A percentile compares a stretch with the other conserved stretches of the same genome.
These are phyloP conservation scores for Scutellaria galericulata DNA, from an alignment of 257 asterid genomes.

Conservation along the genomic window DNA sequence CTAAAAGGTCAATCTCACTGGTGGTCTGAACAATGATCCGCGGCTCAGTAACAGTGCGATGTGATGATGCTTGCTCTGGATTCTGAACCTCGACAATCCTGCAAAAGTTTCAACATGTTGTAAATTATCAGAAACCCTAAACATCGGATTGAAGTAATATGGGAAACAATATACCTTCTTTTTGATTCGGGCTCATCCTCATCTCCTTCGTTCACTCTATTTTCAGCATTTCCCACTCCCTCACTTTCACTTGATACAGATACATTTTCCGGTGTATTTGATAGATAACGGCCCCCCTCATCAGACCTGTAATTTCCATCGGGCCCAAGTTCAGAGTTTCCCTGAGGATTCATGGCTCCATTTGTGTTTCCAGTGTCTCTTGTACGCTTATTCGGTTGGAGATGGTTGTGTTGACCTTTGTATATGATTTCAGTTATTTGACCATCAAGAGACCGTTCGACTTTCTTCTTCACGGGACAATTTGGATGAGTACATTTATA, in stretches of 20 bases:
- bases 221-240: conserved; percentile 47
- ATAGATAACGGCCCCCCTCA: conserved; percentile 44
- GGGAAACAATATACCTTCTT: conserved; percentile 57
- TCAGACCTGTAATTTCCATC: conserved; percentile 49
- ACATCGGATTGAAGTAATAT: neutral
- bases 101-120: conserved; percentile 27
- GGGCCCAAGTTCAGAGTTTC: conserved; percentile 41
- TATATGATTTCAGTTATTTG: conserved; percentile 75
- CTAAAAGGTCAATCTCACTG: conserved; percentile 91
- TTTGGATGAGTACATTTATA: conserved; percentile 69
- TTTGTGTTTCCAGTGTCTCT: conserved; percentile 47
- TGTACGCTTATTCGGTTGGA: conserved; percentile 45
- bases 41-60: conserved; percentile 90
- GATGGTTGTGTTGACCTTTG: conserved; percentile 84
- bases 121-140: neutral
- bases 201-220: conserved; percentile 38
- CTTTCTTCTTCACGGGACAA: conserved; percentile 83
- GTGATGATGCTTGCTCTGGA: conserved; percentile 68
- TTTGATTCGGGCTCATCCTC: conserved; percentile 81
- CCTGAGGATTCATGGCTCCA: conserved; percentile 36
- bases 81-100: conserved; percentile 67
- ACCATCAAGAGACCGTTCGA: conserved; percentile 67
- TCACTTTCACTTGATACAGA: conserved; percentile 80
- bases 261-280: conserved; percentile 53
- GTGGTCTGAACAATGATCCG: conserved; percentile 93